Percentiles rank a stretch among this genome's conserved stretches.
Evolutionary conservation across 768 basidiomycete species (phyloP).

Genomic region (Boletus insuetus): DNA sequence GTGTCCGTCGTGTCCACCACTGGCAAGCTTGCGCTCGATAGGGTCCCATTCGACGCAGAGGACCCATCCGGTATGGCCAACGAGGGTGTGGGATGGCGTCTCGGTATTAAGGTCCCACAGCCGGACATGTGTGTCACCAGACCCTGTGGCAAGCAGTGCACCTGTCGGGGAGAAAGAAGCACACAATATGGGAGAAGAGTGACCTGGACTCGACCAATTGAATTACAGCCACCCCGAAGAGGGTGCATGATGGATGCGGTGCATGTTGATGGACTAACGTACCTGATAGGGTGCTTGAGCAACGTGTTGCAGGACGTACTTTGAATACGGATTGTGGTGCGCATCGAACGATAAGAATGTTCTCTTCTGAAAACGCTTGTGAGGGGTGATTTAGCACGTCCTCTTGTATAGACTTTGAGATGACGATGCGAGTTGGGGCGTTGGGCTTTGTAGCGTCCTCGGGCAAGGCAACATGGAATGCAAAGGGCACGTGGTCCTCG

Average conservation of each 20-base stretch:
- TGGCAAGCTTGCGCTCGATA: constrained; percentile 84
- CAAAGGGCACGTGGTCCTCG: constrained; percentile 90
- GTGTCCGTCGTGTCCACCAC: constrained; percentile 92
- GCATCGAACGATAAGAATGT: constrained; percentile 83
- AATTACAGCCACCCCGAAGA: constrained; percentile 2
- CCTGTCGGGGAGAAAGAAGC: constrained; percentile 96
- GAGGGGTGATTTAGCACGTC: constrained; percentile 78
- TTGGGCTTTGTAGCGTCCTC: constrained; percentile 46
- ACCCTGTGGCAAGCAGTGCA: constrained; percentile 86
- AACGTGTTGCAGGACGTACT: constrained; percentile 90
- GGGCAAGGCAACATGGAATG: constrained; percentile 81
- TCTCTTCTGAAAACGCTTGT: constrained; percentile 76
- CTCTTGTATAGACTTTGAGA: constrained; percentile 78
- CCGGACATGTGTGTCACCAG: constrained; percentile 89
- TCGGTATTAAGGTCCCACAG: constrained; percentile 95
- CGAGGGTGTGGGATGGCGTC: constrained; percentile 80
- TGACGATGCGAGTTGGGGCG: constrained; percentile 73
- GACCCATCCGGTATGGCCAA: constrained; percentile 95
- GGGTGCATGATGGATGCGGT: constrained; percentile 1
- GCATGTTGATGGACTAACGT: constrained; percentile 20
- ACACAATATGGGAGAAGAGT: constrained; percentile 90
- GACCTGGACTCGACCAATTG: constrained; percentile 49
- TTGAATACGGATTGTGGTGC: constrained; percentile 95
- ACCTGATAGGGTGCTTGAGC: constrained; percentile 90
- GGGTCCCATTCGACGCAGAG: constrained; percentile 98